Base-by-base conservation (phyloP, 768 basidiomycete species). In the Suillus subluteus region DNA sequence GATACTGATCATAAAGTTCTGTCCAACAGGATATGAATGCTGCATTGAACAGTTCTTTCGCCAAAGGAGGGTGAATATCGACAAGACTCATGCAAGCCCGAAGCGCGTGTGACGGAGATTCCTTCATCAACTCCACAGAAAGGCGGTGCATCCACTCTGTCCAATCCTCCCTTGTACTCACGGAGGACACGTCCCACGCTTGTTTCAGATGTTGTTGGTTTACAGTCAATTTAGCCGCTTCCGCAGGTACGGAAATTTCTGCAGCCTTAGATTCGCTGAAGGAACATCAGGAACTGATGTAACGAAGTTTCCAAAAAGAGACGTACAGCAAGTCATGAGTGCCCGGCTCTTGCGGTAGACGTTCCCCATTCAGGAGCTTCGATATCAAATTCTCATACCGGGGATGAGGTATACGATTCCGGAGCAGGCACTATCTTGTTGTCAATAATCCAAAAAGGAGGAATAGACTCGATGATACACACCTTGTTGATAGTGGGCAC, bases 1-100 rank as follows among this genome's bases (percentile, higher is more conserved):
- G 97, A 78, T 98, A 99, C 74, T 94, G 91, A 62, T 98, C 96
- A 72, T 96, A 99, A 8, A 99, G 81, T 71, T 98, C 95, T 1
- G 88, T 86, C 97, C 98, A 99, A 69, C 98, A 99, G 6, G 96
- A 98, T 21, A 99, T 86, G 79, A 99, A 99, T 0, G 98, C 98
- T 5, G 96, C 95, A 75, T 99, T 99, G 84, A 98, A 99, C 13
- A 99, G 81, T 73, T 99, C 97, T 72, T 92, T 91, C 0, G 95
- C 96, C 61, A 99, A 84, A 1, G 96, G 95, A 26, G 90, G 86
- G 76, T 98, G 94, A 9, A 92, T 88, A 74, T 98, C 94, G 3
- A 98, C 95, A 55, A 99, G 81, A 71, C 88, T 94, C 87, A 95
- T 95, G 73, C 97, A 98, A 0, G 98, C 96, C 54, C 98, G 88